A percentile compares a stretch with the other conserved stretches of the same genome.
These are phyloP conservation scores for Moringa oleifera DNA, from an alignment of 345 rosid genomes.

Conservation along the genomic window DNA sequence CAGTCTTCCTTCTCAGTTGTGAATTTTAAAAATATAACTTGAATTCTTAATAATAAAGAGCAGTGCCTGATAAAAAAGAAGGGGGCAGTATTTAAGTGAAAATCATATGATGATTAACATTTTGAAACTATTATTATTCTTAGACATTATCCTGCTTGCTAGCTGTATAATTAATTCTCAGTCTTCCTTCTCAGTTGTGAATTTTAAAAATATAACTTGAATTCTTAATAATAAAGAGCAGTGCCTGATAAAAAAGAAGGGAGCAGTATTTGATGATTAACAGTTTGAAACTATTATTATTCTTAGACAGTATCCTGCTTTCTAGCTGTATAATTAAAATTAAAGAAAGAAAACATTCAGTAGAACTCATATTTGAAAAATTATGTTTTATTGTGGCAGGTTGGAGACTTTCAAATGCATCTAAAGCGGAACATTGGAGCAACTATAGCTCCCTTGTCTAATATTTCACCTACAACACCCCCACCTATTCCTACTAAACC, in stretches of 20 bases:
- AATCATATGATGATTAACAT: background rate
- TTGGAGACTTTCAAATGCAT: slow-evolving; percentile 93
- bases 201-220: background rate
- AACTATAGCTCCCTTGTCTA: slow-evolving; percentile 36
- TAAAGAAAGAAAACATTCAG: background rate
- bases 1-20: background rate
- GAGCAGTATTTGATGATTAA: background rate
- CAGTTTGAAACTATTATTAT: background rate
- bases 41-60: slow-evolving; percentile 1
- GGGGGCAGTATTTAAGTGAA: background rate
- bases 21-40: too few relatives aligned
- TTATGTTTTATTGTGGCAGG: slow-evolving; percentile 33
- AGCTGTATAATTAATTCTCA: background rate
- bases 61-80: background rate
- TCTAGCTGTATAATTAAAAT: background rate
- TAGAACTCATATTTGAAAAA: background rate
- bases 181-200: background rate
- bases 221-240: background rate
- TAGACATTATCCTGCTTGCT: background rate
- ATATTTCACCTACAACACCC: slow-evolving; percentile 58
- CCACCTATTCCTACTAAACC: slow-evolving; percentile 85
- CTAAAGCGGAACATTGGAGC: slow-evolving; percentile 67
- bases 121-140: background rate
- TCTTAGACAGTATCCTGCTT: background rate
- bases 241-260: background rate